These are phyloP conservation scores for Plenodomus tracheiphilus DNA, from an alignment of 2,329 filamentous ascomycete genomes.

Conservation along the genomic window DNA sequence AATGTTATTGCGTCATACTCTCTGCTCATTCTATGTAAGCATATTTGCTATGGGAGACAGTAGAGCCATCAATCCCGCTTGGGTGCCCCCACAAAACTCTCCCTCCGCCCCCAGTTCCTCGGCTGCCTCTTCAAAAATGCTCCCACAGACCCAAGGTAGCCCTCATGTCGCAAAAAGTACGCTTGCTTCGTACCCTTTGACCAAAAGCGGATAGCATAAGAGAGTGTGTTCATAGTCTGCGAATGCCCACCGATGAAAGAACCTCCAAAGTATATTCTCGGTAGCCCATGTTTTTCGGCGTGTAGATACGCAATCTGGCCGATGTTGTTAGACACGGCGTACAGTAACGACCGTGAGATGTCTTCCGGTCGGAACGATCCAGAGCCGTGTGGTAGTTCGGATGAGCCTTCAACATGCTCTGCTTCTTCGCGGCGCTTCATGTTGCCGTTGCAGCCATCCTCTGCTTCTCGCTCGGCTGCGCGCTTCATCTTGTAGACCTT, in stretches of 20 bases:
- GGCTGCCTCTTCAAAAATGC: conserved; percentile 93
- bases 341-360: conserved; percentile 87
- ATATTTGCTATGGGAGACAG: too few relatives aligned
- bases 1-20: too few relatives aligned
- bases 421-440: conserved; percentile 42
- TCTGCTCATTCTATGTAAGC: too few relatives aligned
- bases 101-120: conserved; percentile 84
- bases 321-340: conserved; percentile 95
- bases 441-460: conserved; percentile 66
- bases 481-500: conserved; percentile 95
- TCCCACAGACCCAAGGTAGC: conserved; percentile 90
- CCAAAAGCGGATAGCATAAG: conserved; percentile 98
- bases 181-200: conserved; percentile 91
- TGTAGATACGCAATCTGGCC: conserved; percentile 98
- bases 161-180: conserved; percentile 93
- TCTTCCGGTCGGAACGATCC: conserved; percentile 74
- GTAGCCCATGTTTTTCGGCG: conserved; percentile 87
- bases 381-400: conserved; percentile 40
- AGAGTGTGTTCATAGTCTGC: conserved; percentile 97
- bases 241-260: conserved; percentile 95
- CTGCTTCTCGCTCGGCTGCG: conserved; percentile 76
- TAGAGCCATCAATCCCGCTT: background rate
- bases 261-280: conserved; percentile 95
- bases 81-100: conserved; percentile 59
- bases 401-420: conserved; percentile 36